Percentiles rank a stretch among this genome's conserved stretches.
Evolutionary conservation across 768 basidiomycete species (phyloP).

Genomic region (Lyophyllum decastes): DNA sequence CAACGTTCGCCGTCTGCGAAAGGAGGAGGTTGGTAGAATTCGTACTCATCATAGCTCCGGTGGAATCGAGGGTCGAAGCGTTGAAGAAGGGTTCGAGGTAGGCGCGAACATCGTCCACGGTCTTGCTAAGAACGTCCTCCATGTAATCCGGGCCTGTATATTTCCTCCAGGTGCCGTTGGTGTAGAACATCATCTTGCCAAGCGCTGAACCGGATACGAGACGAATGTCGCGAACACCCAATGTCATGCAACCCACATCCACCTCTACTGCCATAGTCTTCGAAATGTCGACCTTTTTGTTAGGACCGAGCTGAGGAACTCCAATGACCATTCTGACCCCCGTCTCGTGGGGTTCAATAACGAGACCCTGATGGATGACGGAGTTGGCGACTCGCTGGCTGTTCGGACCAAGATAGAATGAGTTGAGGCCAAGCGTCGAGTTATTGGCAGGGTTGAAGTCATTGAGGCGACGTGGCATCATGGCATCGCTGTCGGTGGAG

Average conservation of each 20-base stretch:
- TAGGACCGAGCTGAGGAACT: constrained; percentile 14
- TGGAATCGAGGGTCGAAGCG: constrained; percentile 11
- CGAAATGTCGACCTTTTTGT: constrained; percentile 14
- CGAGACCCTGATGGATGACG: constrained; percentile 17
- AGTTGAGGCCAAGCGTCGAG: constrained; percentile 9
- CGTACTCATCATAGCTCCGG: constrained; percentile 9
- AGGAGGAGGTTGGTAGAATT: constrained; percentile 6
- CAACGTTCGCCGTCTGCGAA: constrained; percentile 10
- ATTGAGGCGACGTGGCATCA: constrained; percentile 19
- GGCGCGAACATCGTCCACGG: constrained; percentile 20
- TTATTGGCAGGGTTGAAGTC: background rate
- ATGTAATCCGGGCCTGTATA: constrained; percentile 23
- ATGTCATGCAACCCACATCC: constrained; percentile 12
- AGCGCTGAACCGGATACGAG: background rate
- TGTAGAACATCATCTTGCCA: constrained; percentile 1
- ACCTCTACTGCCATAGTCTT: constrained; percentile 21
- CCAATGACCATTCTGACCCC: constrained; percentile 21
- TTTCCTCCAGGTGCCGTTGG: constrained; percentile 16
- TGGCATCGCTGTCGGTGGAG: constrained; percentile 23
- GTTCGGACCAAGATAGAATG: constrained; percentile 17
- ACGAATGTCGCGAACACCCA: constrained; percentile 9
- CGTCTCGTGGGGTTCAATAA: constrained; percentile 14
- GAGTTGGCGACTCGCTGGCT: constrained; percentile 4
- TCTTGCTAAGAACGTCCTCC: constrained; percentile 14
- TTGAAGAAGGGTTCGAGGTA: constrained; percentile 20